phyloP scores from a whole-genome alignment of 805 yeast species.

The Hermanozyma aechmeae region DNA sequence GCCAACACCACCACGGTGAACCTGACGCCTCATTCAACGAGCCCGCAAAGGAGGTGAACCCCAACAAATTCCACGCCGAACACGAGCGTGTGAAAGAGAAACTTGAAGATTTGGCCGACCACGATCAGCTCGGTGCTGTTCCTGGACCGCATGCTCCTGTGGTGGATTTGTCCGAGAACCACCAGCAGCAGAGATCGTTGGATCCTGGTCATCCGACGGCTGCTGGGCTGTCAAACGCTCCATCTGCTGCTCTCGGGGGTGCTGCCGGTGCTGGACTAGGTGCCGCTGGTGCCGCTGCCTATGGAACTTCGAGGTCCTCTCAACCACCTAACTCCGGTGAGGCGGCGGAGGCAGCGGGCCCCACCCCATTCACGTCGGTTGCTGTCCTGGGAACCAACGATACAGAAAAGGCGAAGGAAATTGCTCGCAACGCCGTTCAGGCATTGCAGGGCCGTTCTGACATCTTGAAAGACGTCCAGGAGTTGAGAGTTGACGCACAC shows the following conservation, averaged over 20 bases:
- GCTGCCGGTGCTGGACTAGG: no score
- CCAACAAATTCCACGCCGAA: constrained; percentile 3
- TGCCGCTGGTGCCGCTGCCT: no score
- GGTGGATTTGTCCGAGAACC: no score
- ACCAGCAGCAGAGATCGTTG: no score
- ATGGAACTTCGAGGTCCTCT: no score
- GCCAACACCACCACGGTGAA: constrained; percentile 1
- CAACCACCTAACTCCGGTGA: no score
- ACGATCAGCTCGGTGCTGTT: constrained; percentile 5
- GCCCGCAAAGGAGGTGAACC: constrained; percentile 4
- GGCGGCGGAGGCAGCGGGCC: no score
- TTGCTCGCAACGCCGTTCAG: constrained; percentile 19
- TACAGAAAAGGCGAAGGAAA: constrained; percentile 14
- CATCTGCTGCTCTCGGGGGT: no score
- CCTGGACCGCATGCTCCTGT: no score
- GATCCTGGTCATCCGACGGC: no score
- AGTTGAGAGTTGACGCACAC: constrained; percentile 19
- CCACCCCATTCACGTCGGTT: constrained; percentile 19
- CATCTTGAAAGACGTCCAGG: constrained; percentile 11
- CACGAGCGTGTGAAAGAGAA: constrained; percentile 3
- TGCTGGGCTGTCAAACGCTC: no score
- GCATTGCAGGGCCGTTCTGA: constrained; percentile 15
- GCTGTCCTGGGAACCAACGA: constrained; percentile 20
- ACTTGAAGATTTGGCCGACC: constrained; percentile 4
- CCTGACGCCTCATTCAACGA: constrained; percentile 4